phyloP scores from a whole-genome alignment of 441 rosid genomes.

The Jatropha multifida region DNA sequence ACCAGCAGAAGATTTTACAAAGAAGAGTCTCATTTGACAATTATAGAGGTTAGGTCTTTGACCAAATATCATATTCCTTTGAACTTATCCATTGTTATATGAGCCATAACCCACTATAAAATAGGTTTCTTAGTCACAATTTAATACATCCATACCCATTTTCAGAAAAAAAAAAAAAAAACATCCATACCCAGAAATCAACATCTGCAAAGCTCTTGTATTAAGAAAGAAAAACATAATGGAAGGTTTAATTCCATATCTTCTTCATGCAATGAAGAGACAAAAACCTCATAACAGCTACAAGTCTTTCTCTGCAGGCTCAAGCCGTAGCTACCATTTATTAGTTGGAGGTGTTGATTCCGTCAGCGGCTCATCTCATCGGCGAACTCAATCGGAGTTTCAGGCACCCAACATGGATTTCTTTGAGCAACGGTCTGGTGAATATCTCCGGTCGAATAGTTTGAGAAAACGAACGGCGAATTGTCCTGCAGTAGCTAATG shows the following conservation, averaged over 20 bases:
- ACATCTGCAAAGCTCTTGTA: neutral
- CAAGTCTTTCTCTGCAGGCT: conserved; percentile 45
- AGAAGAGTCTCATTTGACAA: neutral
- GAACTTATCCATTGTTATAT: neutral
- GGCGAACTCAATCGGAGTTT: conserved; percentile 46
- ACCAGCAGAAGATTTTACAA: neutral
- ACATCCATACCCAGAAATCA: neutral
- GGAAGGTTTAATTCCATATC: conserved; percentile 70
- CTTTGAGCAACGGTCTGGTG: conserved; percentile 32
- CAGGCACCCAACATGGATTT: conserved; percentile 29
- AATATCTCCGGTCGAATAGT: conserved; percentile 20
- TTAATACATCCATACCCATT: no score
- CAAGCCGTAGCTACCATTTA: conserved; percentile 57
- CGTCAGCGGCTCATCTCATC: conserved; percentile 45
- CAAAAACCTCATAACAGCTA: conserved; percentile 36
- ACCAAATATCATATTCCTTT: neutral
- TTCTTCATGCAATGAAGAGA: conserved; percentile 52
- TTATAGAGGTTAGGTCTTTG: neutral
- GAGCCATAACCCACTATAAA: neutral
- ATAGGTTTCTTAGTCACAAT: neutral
- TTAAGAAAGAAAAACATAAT: conserved; percentile 12
- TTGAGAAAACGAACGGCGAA: conserved; percentile 19
- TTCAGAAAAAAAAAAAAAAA: neutral
- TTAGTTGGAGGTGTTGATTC: conserved; percentile 36
- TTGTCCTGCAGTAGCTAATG: conserved; percentile 9